These are phyloP conservation scores for Withania somnifera DNA, from an alignment of 305 asterid genomes.

Conservation along the genomic window DNA sequence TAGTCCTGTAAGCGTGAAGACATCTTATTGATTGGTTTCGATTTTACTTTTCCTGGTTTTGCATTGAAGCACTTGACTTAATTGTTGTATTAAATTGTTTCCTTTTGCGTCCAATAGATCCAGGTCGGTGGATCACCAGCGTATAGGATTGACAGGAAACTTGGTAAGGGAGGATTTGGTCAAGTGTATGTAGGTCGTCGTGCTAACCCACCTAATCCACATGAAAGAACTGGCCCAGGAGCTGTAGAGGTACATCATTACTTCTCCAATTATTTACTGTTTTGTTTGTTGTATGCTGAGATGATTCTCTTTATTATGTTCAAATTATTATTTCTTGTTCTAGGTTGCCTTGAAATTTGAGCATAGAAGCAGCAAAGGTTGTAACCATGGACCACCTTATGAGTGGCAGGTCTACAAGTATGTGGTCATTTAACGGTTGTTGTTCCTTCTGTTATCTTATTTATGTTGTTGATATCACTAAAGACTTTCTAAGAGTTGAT, in stretches of 20 bases:
- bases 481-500: conserved; percentile 3
- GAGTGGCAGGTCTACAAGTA: conserved; percentile 95
- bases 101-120: conserved; percentile 30
- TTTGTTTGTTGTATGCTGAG: background rate
- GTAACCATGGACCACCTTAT: conserved; percentile 72
- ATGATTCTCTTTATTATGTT: background rate
- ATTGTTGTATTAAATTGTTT: background rate
- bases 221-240: conserved; percentile 54
- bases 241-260: conserved; percentile 38
- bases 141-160: conserved; percentile 59
- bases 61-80: background rate
- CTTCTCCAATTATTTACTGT: background rate
- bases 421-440: conserved; percentile 13
- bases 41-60: background rate
- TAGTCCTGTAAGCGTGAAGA: background rate
- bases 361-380: conserved; percentile 82
- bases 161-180: conserved; percentile 94
- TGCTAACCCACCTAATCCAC: conserved; percentile 33
- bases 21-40: background rate
- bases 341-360: conserved; percentile 89
- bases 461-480: background rate
- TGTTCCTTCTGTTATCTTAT: background rate
- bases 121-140: conserved; percentile 84
- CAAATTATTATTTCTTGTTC: conserved; percentile 5
- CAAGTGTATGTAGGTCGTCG: conserved; percentile 91